Evolutionary conservation across 164 flowering plant species (phyloP).

Genomic region (Vitis labrusca): DNA sequence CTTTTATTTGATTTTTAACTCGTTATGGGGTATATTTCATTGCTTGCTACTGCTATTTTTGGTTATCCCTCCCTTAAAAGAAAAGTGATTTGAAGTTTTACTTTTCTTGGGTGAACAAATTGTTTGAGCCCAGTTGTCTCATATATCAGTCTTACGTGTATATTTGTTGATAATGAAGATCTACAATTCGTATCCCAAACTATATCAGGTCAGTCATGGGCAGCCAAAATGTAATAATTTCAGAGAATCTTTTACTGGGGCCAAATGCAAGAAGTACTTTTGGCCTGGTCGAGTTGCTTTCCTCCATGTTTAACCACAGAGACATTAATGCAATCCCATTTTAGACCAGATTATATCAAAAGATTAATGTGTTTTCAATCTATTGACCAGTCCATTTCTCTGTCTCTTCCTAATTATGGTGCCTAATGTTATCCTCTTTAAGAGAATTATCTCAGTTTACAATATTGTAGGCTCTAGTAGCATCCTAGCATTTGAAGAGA

Average conservation of each 20-base stretch:
- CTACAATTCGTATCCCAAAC: conserved; percentile 2
- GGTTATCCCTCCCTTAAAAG: neutral
- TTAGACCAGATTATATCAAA: neutral
- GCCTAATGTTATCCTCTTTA: too few species aligned
- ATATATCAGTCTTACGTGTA: neutral
- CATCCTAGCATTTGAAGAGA: neutral
- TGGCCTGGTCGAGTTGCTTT: neutral
- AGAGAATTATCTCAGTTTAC: too few species aligned
- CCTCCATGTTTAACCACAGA: neutral
- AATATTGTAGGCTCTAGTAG: too few species aligned
- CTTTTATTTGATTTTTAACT: neutral
- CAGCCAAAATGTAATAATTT: conserved; percentile 16
- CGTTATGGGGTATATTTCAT: neutral
- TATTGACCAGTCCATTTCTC: neutral
- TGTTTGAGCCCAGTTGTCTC: neutral
- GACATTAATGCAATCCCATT: neutral
- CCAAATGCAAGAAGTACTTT: neutral
- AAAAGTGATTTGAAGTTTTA: conserved; percentile 15
- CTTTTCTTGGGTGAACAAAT: conserved; percentile 8
- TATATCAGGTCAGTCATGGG: conserved; percentile 13
- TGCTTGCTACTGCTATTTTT: neutral
- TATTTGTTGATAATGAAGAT: conserved; percentile 3
- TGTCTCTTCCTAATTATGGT: too few species aligned
- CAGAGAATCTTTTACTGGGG: conserved; percentile 13
- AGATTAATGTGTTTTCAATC: neutral